A percentile compares a stretch with the other conserved stretches of the same genome.
phyloP scores from a whole-genome alignment of 495 filamentous ascomycete species.

The Mytilinidion resinicola region DNA sequence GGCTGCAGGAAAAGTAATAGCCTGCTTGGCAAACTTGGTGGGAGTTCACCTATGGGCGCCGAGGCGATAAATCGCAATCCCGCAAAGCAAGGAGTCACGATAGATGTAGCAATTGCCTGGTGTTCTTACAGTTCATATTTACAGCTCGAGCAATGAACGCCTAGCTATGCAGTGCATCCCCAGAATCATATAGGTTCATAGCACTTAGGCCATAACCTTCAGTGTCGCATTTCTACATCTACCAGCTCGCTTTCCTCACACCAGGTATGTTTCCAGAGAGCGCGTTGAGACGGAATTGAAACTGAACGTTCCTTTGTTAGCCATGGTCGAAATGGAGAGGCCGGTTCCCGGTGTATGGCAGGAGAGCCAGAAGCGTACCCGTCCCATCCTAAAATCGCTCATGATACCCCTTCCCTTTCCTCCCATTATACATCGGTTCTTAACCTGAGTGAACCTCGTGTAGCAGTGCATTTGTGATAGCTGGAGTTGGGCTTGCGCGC shows the following conservation, averaged over 20 bases:
- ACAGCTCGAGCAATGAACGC: background rate
- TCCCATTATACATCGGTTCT: conserved; percentile 83
- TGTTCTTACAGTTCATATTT: conserved; percentile 2
- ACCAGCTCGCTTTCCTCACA: conserved; percentile 96
- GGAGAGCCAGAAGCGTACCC: conserved; percentile 50
- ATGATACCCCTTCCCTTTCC: conserved; percentile 82
- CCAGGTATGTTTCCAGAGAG: conserved; percentile 83
- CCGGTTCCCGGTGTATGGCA: background rate
- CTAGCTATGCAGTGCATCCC: conserved; percentile 13
- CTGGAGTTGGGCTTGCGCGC: conserved; percentile 86
- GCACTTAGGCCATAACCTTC: conserved; percentile 3
- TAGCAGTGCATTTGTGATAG: conserved; percentile 92
- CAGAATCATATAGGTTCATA: background rate
- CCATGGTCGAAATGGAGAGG: background rate
- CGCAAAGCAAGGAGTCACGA: background rate
- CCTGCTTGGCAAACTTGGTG: no score
- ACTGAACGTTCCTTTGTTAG: conserved; percentile 47
- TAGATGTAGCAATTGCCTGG: background rate
- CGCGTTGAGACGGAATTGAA: conserved; percentile 84
- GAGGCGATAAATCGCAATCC: no score
- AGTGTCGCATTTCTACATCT: conserved; percentile 25
- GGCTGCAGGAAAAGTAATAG: no score
- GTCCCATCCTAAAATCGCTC: conserved; percentile 80
- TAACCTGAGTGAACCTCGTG: conserved; percentile 86
- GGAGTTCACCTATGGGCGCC: no score